Evolutionary conservation across 192 early-diverging fungal genomes (phyloP), one percentile per base, ranked within the genome.

Genomic region (Coemansia sp.): DNA sequence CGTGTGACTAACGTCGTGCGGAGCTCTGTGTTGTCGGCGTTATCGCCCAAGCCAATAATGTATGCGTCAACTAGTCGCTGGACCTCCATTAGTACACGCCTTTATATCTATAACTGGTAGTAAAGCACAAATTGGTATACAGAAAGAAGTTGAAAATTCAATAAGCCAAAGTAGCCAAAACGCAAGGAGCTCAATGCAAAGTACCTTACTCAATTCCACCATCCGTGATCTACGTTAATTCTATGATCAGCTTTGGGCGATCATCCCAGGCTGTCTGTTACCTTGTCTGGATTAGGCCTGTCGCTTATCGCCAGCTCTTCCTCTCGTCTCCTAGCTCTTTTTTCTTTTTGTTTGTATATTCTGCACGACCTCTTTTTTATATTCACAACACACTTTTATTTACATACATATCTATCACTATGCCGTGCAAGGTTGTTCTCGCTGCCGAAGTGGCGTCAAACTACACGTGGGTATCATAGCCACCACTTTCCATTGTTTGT

Each of bases 401-500:
- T 40, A 20, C 8, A 19, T 38, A 38, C 36, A 38, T 9, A 38
- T 38, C 9, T 48, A 48, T 67, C 36, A 0, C 56, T 50, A 86
- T 86, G 85, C 78, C 81, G 61, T 80, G 85, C 78, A 86, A 86
- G 65, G 82, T 80, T 36, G 76, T 84, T 61, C 82, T 86, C 29
- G 85, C 85, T 55, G 82, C 82, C 32, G 76, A 77, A 32, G 75
- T 86, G 44, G 81, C 85, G 32, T 78, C 78, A 32, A 76, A 70
- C 77, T 86, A 77, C 71, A 77, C 77, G 76, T 76, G 78, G 70
- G 81, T 77, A 59, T 46, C 46, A 20, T 41, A 41, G 59, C 44
- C 6, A 58, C 6, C 27, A 17, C 55, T 32, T 19, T n/a, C 46
- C 55, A n/a, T 3, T 58, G 55, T 19, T 58, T 58, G 55, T 31